Conservation (phyloP, 345 rosid species). For the Eucalyptus marginata region DNA sequence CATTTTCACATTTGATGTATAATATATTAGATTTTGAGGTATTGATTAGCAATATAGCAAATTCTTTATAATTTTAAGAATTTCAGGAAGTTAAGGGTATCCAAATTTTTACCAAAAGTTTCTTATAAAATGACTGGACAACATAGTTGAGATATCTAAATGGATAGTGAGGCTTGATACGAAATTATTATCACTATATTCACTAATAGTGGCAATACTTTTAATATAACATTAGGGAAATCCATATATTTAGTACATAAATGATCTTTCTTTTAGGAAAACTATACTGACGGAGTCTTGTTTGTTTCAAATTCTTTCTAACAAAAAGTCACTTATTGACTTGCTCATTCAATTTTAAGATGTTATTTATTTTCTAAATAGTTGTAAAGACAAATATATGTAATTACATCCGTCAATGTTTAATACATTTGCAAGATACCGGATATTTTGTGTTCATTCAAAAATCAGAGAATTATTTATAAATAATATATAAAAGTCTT, state of each 20-base stretch:
- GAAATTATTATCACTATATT: background rate
- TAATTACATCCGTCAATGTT: background rate
- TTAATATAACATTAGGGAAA: background rate
- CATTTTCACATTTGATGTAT: background rate
- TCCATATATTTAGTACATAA: background rate
- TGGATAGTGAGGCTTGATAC: rapidly evolving
- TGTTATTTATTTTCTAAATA: background rate
- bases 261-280: background rate
- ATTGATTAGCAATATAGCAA: background rate
- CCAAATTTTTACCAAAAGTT: background rate
- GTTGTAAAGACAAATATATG: background rate
- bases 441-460: background rate
- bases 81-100: background rate
- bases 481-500: background rate
- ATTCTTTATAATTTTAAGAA: background rate
- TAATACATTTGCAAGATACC: background rate
- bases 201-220: background rate
- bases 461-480: background rate
- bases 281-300: background rate
- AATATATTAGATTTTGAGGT: background rate
- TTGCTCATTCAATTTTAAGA: background rate
- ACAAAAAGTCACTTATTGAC: background rate
- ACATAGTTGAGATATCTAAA: background rate
- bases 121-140: background rate
- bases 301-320: background rate